Evolutionary conservation across 2,329 filamentous ascomycete species (phyloP).

Genomic region (Bipolaris gigantea): DNA sequence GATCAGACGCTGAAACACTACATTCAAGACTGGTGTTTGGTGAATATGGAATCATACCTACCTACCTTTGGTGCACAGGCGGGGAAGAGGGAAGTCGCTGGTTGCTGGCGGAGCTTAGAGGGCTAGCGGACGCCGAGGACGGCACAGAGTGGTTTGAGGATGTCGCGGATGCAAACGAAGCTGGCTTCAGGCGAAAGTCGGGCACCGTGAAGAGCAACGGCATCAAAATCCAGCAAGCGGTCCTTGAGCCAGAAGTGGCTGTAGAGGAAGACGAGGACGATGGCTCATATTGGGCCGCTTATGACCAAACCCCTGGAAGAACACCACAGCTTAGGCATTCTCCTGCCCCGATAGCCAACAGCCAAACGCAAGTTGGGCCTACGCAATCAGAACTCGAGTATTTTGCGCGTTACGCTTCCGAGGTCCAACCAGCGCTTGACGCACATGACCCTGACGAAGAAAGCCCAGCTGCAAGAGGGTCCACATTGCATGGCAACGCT

Average conservation of each 20-base stretch:
- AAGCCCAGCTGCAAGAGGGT: constrained; percentile 49
- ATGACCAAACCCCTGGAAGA: constrained; percentile 64
- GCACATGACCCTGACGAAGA: constrained; percentile 78
- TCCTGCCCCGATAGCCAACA: constrained; percentile 57
- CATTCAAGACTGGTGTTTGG: constrained; percentile 66
- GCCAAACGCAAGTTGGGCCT: constrained; percentile 41
- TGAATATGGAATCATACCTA: constrained; percentile 65
- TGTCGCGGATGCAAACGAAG: constrained; percentile 64
- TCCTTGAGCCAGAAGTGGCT: constrained; percentile 18
- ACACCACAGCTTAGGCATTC: constrained; percentile 57
- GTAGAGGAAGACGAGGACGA: constrained; percentile 61
- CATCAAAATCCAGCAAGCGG: constrained; percentile 10
- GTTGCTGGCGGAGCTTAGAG: constrained; percentile 70
- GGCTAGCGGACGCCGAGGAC: constrained; percentile 60
- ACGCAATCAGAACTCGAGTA: constrained; percentile 67
- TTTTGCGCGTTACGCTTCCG: constrained; percentile 72
- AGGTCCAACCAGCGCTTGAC: constrained; percentile 79
- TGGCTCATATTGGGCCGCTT: constrained; percentile 80
- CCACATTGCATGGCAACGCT: constrained; percentile 58
- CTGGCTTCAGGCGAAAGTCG: constrained; percentile 37
- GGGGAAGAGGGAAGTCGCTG: constrained; percentile 69
- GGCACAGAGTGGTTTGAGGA: constrained; percentile 60
- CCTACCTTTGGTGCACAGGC: constrained; percentile 69
- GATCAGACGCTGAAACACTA: constrained; percentile 75
- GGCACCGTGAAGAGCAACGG: constrained; percentile 24